Conservation (phyloP, 139 green algal genomes). For the Yamagishiella unicocca region DNA sequence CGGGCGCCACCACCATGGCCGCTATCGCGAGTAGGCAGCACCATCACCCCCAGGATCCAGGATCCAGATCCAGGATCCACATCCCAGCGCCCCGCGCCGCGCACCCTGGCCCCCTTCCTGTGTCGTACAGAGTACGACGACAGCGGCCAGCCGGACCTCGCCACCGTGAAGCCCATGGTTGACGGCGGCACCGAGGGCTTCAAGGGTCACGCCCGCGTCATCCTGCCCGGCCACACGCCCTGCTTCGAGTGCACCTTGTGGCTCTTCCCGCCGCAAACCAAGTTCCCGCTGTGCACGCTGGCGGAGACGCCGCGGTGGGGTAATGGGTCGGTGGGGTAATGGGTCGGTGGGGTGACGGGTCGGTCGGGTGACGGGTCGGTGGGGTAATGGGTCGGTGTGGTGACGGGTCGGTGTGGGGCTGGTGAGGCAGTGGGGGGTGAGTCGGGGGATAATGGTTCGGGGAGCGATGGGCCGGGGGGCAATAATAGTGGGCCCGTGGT, state of each 20-base stretch:
- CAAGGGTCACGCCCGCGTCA: slow-evolving; percentile 97
- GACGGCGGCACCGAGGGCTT: slow-evolving; percentile 99
- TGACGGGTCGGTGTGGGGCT: neutral
- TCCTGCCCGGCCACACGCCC: slow-evolving; percentile 95
- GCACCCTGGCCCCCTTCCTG: neutral
- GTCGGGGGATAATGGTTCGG: neutral
- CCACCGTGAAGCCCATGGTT: slow-evolving; percentile 96
- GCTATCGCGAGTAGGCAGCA: too few species aligned
- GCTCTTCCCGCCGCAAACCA: slow-evolving; percentile 98
- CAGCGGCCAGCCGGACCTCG: slow-evolving; percentile 81
- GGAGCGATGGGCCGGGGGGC: neutral
- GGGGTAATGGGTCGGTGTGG: neutral
- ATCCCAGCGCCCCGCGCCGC: neutral
- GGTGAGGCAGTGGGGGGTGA: neutral
- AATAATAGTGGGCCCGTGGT: neutral
- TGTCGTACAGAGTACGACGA: slow-evolving; percentile 86
- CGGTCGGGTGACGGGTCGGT: neutral
- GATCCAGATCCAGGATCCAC: too few species aligned
- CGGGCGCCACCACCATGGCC: too few species aligned
- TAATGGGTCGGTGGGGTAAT: neutral
- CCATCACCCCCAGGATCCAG: too few species aligned
- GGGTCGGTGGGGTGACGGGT: neutral
- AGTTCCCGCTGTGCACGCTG: slow-evolving; percentile 98
- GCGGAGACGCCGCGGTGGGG: slow-evolving; percentile 90
- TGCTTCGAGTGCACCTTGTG: slow-evolving; percentile 99